Conservation (phyloP, 352 stramenopile genomes). For the Phytophthora macrochlamydospora region DNA sequence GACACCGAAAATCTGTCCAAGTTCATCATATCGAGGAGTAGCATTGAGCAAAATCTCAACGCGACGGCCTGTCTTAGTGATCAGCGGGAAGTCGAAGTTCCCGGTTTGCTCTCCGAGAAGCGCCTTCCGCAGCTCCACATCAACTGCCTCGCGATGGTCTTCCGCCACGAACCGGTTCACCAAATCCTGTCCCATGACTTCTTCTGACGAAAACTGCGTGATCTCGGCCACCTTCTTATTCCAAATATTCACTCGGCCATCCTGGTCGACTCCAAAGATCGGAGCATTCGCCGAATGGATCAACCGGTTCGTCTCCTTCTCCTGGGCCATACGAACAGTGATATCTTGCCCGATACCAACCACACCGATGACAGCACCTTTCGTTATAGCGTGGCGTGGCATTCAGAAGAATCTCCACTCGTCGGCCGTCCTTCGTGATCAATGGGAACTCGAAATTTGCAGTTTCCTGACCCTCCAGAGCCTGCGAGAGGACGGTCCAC, state of each 20-base stretch:
- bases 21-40: slow-evolving; percentile 67
- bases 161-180: slow-evolving; percentile 59
- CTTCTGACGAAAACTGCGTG: slow-evolving; percentile 75
- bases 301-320: slow-evolving; percentile 66
- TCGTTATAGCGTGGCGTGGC: slow-evolving; percentile 60
- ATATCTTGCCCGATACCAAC: slow-evolving; percentile 72
- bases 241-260: slow-evolving; percentile 70
- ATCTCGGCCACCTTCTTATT: slow-evolving; percentile 80
- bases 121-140: slow-evolving; percentile 37
- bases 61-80: slow-evolving; percentile 51
- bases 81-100: slow-evolving; percentile 86
- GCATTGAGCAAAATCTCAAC: slow-evolving; percentile 71
- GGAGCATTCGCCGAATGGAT: slow-evolving; percentile 76
- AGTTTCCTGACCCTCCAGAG: slow-evolving; percentile 58
- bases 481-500: slow-evolving; percentile 54
- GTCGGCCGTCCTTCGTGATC: slow-evolving; percentile 52
- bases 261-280: slow-evolving; percentile 74
- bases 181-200: slow-evolving; percentile 80
- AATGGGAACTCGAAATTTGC: slow-evolving; percentile 71
- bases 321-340: slow-evolving; percentile 67
- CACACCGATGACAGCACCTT: slow-evolving; percentile 59
- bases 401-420: slow-evolving; percentile 59
- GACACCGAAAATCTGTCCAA: slow-evolving; percentile 79
- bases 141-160: slow-evolving; percentile 35
- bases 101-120: slow-evolving; percentile 57